These are phyloP conservation scores for Saccharomycopsis phalli DNA, from an alignment of 1,139 yeast genomes.

Conservation along the genomic window DNA sequence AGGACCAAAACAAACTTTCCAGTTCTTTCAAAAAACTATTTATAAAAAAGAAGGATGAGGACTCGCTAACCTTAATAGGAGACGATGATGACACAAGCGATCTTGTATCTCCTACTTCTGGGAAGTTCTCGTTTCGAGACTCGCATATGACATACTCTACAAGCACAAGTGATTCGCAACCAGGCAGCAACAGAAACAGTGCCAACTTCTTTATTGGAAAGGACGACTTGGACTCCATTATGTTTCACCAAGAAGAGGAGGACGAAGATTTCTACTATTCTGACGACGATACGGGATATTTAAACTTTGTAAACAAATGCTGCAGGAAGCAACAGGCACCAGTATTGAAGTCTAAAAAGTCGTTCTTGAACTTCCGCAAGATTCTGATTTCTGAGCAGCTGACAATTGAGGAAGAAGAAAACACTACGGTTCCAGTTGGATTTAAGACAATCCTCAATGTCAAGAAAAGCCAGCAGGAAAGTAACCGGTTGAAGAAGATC, in stretches of 20 bases:
- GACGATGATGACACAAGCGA: neutral
- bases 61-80: neutral
- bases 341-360: constrained; percentile 6
- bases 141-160: no score
- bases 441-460: constrained; percentile 9
- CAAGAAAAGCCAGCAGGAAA: constrained; percentile 9
- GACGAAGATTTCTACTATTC: constrained; percentile 2
- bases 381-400: neutral
- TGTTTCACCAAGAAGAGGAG: neutral
- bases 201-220: constrained; percentile 4
- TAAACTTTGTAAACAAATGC: constrained; percentile 6
- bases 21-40: constrained; percentile 10
- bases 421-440: neutral
- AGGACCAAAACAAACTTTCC: neutral
- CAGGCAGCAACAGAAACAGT: no score
- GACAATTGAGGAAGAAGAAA: neutral
- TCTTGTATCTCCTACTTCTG: constrained; percentile 4
- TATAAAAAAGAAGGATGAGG: neutral
- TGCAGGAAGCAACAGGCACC: neutral
- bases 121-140: constrained; percentile 6
- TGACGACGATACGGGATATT: constrained; percentile 10
- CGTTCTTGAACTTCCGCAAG: constrained; percentile 8
- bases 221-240: constrained; percentile 5
- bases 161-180: no score
- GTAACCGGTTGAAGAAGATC: constrained; percentile 10